Conservation (phyloP, 768 basidiomycete genomes). For the Coprinellus micaceus region DNA sequence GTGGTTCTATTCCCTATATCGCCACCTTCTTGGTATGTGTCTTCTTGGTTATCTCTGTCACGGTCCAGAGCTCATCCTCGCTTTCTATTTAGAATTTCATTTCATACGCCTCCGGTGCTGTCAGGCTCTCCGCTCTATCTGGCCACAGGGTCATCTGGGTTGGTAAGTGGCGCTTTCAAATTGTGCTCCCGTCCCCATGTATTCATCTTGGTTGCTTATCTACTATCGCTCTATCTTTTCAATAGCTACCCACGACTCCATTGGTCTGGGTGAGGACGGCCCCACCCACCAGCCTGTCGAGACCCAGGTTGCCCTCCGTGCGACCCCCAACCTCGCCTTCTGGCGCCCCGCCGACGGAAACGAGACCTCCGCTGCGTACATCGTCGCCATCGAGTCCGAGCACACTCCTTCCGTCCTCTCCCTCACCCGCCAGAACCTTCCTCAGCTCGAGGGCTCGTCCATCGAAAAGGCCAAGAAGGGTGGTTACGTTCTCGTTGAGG, state of each 20-base stretch:
- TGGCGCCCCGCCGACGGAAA: constrained; percentile 95
- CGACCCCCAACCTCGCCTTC: constrained; percentile 88
- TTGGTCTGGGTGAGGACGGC: constrained; percentile 90
- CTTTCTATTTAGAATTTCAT: constrained; percentile 70
- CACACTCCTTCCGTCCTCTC: constrained; percentile 81
- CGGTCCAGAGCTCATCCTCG: constrained; percentile 10
- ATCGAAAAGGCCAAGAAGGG: constrained; percentile 82
- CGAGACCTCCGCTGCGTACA: constrained; percentile 93
- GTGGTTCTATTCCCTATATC: constrained; percentile 85
- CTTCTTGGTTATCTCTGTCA: background rate
- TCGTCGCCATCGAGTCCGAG: constrained; percentile 68
- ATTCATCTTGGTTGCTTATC: background rate
- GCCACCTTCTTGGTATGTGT: constrained; percentile 81
- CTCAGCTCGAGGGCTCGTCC: constrained; percentile 84
- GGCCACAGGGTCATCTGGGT: constrained; percentile 93
- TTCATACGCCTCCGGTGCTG: constrained; percentile 89
- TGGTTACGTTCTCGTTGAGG: constrained; percentile 88
- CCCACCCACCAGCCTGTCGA: constrained; percentile 96
- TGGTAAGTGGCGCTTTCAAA: constrained; percentile 43
- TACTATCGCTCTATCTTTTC: too few species aligned
- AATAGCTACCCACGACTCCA: constrained; percentile 89
- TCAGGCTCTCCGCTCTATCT: constrained; percentile 85
- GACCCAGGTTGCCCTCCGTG: constrained; percentile 81
- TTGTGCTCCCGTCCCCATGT: background rate
- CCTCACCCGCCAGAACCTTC: constrained; percentile 86